phyloP scores from a whole-genome alignment of 371 early-diverging fungal species.

The Circinella minor region DNA sequence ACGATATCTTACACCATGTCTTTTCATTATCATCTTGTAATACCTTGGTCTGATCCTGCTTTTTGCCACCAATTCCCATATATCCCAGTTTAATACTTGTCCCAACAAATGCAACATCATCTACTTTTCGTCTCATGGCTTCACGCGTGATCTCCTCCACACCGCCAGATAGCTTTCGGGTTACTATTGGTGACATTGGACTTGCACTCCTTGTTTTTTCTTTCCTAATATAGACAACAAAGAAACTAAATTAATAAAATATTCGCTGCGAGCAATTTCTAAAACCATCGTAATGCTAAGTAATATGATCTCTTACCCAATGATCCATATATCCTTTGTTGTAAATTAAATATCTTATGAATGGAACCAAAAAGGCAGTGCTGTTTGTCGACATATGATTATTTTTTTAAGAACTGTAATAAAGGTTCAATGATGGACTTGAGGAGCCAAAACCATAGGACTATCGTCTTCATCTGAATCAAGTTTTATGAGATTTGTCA shows the following conservation, averaged over 20 bases:
- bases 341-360: no score
- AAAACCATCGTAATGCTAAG: no score
- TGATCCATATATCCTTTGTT: no score
- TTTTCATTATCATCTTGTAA: slow-evolving; percentile 5
- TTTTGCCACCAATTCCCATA: slow-evolving; percentile 3
- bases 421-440: no score
- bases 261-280: no score
- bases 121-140: neutral
- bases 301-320: no score
- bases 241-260: neutral
- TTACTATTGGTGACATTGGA: neutral
- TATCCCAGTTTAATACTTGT: neutral
- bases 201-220: neutral
- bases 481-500: no score
- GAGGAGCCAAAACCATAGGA: no score
- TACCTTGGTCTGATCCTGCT: slow-evolving; percentile 9
- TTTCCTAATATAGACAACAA: neutral
- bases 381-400: no score
- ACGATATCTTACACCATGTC: slow-evolving; percentile 13
- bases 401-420: no score
- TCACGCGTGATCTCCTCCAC: neutral
- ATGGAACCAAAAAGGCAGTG: no score
- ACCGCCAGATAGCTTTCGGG: neutral
- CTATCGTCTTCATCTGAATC: no score
- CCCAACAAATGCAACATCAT: neutral